Base-by-base conservation (phyloP, 1,284 basidiomycete genomes). In the Xanthoconium separans region DNA sequence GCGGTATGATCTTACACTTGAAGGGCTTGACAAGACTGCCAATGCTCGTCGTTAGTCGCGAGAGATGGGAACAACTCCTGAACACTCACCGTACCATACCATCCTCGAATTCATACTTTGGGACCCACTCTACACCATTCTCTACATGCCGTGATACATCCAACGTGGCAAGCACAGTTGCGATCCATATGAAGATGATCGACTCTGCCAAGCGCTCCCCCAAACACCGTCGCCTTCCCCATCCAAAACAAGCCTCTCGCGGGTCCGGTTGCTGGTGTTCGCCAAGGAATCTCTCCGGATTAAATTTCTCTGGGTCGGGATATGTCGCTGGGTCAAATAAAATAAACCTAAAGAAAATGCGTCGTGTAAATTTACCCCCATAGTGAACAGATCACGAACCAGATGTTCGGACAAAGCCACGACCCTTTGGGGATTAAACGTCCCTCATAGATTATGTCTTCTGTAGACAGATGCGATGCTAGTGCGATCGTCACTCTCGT, bases 1-100 rank as follows among this genome's bases (percentile, higher is more conserved):
- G 47, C 0, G 50, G 36, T n/a, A 24, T 36, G 10, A 66, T 48
- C 16, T 16, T 20, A 39, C 54, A 61, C 27, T 56, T 58, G 47
- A 65, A 67, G 6, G 51, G 47, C 37, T 58, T 51, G 10, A 63
- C 24, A 15, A 37, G 56, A 22, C 54, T 65, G 18, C 20, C 15
- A n/a, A 3, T 6, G 1, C 5, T 8, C 2, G 9, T 39, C 2
- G 4, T 13, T 2, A 31, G 10, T 0, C 40, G 42, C 6, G 10
- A 22, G 6, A 30, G 12, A 15, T 10, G 12, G 16, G 16, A 36
- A 36, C 15, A 16, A n/a, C 13, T 7, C 7, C 13, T 8, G 34
- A 16, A 16, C 3, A 16, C 15, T 8, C 34, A 16, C 34, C 34
- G 15, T 16, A 40, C 4, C 9, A 40, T 12, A 4, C 45, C 47